phyloP scores from a whole-genome alignment of 768 basidiomycete genomes.

The Termitomyces eurrhizus region DNA sequence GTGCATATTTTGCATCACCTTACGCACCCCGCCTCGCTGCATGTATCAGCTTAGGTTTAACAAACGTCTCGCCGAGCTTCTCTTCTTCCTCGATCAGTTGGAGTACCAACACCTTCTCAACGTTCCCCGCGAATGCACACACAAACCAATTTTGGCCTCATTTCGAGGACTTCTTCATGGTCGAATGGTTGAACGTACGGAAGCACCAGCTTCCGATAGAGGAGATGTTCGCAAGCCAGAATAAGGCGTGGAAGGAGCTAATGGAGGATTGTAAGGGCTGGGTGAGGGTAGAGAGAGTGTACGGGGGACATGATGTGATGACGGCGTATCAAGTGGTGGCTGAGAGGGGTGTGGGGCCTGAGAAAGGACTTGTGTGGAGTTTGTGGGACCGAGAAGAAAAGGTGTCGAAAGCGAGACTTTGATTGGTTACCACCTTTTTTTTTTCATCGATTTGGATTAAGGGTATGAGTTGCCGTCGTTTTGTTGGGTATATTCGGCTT shows the following conservation, averaged over 20 bases:
- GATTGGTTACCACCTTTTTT: background rate
- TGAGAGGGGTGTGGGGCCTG: conserved; percentile 45
- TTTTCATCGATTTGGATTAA: background rate
- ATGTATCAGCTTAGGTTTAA: conserved; percentile 49
- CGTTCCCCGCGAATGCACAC: background rate
- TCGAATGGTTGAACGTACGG: conserved; percentile 61
- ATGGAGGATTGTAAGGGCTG: conserved; percentile 54
- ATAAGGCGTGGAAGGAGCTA: conserved; percentile 53
- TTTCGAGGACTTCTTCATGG: conserved; percentile 62
- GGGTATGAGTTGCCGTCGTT: background rate
- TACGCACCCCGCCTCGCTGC: conserved; percentile 33
- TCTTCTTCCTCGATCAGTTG: conserved; percentile 29
- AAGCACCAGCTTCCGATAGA: conserved; percentile 39
- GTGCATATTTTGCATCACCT: conserved; percentile 36
- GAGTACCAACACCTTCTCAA: conserved; percentile 31
- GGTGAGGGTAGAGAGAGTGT: conserved; percentile 48
- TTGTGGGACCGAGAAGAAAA: conserved; percentile 44
- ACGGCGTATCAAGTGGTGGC: conserved; percentile 44
- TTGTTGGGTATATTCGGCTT: background rate
- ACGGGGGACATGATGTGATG: conserved; percentile 44
- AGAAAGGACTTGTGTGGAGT: conserved; percentile 60
- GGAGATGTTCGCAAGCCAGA: conserved; percentile 49
- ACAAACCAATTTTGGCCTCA: conserved; percentile 28
- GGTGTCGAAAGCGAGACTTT: conserved; percentile 12
- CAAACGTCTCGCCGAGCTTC: conserved; percentile 43